Percentiles rank a stretch among this genome's conserved stretches.
Conservation (phyloP, 345 rosid genomes). For the Corchorus olitorius region DNA sequence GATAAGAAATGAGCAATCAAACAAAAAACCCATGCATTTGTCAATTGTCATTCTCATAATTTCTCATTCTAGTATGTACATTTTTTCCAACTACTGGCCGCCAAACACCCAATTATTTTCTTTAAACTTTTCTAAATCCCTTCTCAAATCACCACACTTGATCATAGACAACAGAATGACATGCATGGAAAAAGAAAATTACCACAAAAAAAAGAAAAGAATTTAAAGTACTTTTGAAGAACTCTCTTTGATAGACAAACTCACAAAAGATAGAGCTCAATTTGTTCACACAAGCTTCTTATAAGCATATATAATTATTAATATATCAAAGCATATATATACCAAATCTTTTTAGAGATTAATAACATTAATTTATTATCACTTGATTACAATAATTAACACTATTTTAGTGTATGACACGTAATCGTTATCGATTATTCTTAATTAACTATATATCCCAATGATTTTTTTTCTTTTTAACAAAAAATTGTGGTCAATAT, state of each 20-base stretch:
- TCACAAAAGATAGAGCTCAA: too few relatives aligned
- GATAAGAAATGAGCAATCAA: neutral
- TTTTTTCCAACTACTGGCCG: neutral
- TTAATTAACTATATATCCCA: too few relatives aligned
- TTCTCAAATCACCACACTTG: neutral
- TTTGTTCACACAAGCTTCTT: too few relatives aligned
- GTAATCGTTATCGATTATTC: too few relatives aligned
- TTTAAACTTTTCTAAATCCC: neutral
- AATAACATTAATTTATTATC: too few relatives aligned
- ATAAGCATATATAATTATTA: too few relatives aligned
- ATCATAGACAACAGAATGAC: neutral
- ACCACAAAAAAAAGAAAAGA: neutral
- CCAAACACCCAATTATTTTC: neutral
- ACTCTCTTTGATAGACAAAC: neutral
- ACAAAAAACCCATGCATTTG: neutral
- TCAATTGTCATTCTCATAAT: neutral
- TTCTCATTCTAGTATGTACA: neutral
- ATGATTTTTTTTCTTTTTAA: too few relatives aligned
- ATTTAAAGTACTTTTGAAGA: neutral
- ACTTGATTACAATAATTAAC: too few relatives aligned
- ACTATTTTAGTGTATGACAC: too few relatives aligned
- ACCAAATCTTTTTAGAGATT: too few relatives aligned
- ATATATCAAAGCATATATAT: too few relatives aligned
- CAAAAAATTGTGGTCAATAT: too few relatives aligned
- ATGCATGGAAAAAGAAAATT: neutral